phyloP scores from a whole-genome alignment of 140 eudicot species.

The Flaveria floridana region DNA sequence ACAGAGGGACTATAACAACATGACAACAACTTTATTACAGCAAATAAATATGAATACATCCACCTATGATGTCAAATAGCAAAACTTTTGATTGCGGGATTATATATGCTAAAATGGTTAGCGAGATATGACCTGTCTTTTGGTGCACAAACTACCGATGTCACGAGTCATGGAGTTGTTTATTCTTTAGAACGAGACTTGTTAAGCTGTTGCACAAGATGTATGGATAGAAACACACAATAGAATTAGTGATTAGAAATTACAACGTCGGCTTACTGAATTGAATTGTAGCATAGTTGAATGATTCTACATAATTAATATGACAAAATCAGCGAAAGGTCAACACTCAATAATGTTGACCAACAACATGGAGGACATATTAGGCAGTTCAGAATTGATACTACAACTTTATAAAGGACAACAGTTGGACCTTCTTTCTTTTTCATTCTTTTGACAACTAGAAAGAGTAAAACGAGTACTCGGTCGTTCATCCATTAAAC shows the following conservation, averaged over 20 bases:
- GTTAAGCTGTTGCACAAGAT: not conserved
- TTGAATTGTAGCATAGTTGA: not conserved
- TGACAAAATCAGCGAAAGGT: not conserved
- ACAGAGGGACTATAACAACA: not conserved
- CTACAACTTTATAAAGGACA: too few relatives aligned
- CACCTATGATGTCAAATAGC: not conserved
- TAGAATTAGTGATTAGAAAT: not conserved
- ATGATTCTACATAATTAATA: not conserved
- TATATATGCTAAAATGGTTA: not conserved
- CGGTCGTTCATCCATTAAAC: not conserved
- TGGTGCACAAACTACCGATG: too few relatives aligned
- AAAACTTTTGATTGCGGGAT: not conserved
- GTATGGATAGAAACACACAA: not conserved
- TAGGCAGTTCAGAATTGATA: not conserved
- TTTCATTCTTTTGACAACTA: too few relatives aligned
- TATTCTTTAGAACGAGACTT: not conserved
- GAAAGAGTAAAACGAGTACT: not conserved
- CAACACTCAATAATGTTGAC: not conserved
- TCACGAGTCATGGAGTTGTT: too few relatives aligned
- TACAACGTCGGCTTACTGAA: not conserved
- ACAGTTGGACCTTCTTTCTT: too few relatives aligned
- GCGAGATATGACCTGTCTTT: not conserved
- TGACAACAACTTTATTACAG: constrained; percentile 7
- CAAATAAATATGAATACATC: not conserved
- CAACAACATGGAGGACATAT: not conserved